Evolutionary conservation across 2,329 filamentous ascomycete species (phyloP).

Genomic region (Microdochium nivale): DNA sequence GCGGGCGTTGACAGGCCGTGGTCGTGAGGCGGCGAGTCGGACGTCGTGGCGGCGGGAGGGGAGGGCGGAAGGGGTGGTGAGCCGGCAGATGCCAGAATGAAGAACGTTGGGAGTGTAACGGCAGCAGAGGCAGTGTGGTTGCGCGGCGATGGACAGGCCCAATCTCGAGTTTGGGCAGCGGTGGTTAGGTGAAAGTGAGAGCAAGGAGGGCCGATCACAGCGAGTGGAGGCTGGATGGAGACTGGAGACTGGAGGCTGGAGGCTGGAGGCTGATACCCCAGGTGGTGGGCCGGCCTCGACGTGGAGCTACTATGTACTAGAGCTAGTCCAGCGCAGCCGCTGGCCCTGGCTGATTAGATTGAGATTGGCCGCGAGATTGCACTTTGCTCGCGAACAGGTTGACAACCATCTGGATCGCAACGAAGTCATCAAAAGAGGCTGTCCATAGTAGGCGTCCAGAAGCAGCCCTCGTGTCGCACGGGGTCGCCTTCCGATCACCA

Average conservation of each 20-base stretch:
- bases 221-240: background rate
- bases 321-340: too few relatives aligned
- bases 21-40: conserved; percentile 32
- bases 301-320: background rate
- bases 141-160: background rate
- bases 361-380: background rate
- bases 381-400: background rate
- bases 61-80: background rate
- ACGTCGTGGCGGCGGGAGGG: conserved; percentile 36
- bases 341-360: background rate
- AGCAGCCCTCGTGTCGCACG: too few relatives aligned
- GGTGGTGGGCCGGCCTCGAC: background rate
- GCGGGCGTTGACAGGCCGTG: conserved; percentile 35
- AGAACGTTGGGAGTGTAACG: background rate
- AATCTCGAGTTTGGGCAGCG: background rate
- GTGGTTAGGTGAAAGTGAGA: background rate
- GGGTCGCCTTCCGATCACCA: too few relatives aligned
- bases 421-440: too few relatives aligned
- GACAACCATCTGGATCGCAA: too few relatives aligned
- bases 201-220: background rate
- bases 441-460: too few relatives aligned
- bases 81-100: background rate
- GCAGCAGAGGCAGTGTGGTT: background rate
- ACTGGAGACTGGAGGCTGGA: background rate
- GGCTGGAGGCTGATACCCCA: background rate